phyloP scores from a whole-genome alignment of 208 protist species.

The Porcisia deanei region DNA sequence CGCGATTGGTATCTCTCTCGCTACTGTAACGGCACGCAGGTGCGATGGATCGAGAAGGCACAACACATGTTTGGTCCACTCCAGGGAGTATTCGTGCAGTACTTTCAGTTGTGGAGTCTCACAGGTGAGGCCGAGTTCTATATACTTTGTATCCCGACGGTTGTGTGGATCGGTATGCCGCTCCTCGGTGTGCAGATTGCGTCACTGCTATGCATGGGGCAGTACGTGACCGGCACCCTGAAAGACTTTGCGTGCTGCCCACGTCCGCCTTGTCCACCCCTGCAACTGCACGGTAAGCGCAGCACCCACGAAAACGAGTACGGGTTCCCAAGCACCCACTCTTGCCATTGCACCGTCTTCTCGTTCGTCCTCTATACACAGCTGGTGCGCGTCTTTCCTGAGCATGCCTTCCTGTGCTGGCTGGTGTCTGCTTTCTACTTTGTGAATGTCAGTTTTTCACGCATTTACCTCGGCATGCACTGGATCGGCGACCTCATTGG shows the following conservation, averaged over 20 bases:
- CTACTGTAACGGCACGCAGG: constrained; percentile 60
- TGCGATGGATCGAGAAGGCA: constrained; percentile 39
- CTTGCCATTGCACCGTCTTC: constrained; percentile 58
- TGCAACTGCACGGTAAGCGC: constrained; percentile 50
- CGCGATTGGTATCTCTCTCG: constrained; percentile 74
- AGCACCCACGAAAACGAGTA: constrained; percentile 65
- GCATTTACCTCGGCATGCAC: constrained; percentile 78
- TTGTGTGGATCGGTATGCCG: constrained; percentile 48
- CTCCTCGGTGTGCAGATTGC: constrained; percentile 33
- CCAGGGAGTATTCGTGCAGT: constrained; percentile 34
- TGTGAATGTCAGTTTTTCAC: constrained; percentile 56
- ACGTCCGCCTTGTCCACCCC: constrained; percentile 68
- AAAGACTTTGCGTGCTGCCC: constrained; percentile 69
- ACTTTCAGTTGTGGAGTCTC: constrained; percentile 68
- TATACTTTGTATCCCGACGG: constrained; percentile 53
- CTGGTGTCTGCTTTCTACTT: constrained; percentile 41
- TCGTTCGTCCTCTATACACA: constrained; percentile 52
- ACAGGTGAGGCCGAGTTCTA: constrained; percentile 80
- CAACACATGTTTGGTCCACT: constrained; percentile 37
- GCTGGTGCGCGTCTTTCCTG: constrained; percentile 41
- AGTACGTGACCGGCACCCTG: constrained; percentile 61
- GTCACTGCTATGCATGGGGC: constrained; percentile 59
- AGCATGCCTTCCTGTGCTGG: constrained; percentile 41
- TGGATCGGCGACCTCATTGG: constrained; percentile 71
- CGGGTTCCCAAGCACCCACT: constrained; percentile 76